These are phyloP conservation scores for Articulospora tetracladia DNA, from an alignment of 495 filamentous ascomycete species.

Conservation along the genomic window DNA sequence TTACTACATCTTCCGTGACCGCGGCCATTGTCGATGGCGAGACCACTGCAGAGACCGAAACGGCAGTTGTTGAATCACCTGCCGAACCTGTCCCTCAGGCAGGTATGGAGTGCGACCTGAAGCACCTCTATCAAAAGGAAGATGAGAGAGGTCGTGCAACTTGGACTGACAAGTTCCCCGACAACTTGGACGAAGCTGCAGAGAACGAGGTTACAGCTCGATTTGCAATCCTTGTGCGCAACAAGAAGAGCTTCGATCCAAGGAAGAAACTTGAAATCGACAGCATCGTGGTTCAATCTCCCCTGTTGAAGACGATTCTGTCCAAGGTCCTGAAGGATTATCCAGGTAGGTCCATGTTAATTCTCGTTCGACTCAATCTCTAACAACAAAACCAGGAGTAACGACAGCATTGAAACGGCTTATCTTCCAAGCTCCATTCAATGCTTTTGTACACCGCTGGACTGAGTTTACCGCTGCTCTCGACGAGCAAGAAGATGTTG, in stretches of 20 bases:
- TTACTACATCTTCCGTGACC: background rate
- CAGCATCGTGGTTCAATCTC: conserved; percentile 63
- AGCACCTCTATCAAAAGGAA: conserved; percentile 30
- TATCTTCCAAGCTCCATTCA: conserved; percentile 56
- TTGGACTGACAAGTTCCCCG: conserved; percentile 41
- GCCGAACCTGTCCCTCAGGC: conserved; percentile 1
- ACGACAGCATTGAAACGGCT: conserved; percentile 56
- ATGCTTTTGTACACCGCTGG: conserved; percentile 68
- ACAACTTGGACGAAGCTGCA: conserved; percentile 42
- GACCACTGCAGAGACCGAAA: background rate
- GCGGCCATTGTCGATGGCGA: background rate
- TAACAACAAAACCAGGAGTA: conserved; percentile 37
- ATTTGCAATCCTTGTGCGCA: conserved; percentile 50
- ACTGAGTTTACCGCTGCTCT: conserved; percentile 43
- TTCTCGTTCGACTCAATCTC: conserved; percentile 49
- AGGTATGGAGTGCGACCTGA: conserved; percentile 31
- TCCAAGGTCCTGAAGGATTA: conserved; percentile 55
- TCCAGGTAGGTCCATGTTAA: conserved; percentile 41
- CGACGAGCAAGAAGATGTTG: conserved; percentile 40
- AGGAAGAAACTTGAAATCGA: conserved; percentile 57
- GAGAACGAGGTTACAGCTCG: conserved; percentile 49
- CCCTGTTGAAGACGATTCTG: conserved; percentile 55
- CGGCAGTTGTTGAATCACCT: background rate
- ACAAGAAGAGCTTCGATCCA: conserved; percentile 44
- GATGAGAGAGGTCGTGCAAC: conserved; percentile 28